Evolutionary conservation across 208 protist species (phyloP).

Genomic region (Crithidia expoeki): DNA sequence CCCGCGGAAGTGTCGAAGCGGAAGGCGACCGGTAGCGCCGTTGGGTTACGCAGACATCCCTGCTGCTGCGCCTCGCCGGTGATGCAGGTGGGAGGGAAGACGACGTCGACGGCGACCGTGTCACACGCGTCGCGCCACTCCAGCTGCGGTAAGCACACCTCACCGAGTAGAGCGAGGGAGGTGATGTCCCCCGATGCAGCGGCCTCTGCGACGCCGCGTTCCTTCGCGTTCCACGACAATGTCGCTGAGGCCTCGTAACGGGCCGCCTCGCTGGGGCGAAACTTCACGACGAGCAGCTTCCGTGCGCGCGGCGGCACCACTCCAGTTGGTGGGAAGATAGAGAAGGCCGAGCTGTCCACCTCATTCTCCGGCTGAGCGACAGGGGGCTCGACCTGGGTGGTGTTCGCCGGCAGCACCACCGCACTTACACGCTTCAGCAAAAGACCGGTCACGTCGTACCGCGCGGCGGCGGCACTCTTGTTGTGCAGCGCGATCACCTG

Average conservation of each 20-base stretch:
- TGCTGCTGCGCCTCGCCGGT: conserved; percentile 54
- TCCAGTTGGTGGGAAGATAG: conserved; percentile 57
- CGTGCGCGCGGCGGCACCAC: conserved; percentile 51
- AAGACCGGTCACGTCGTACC: conserved; percentile 47
- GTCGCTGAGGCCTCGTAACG: conserved; percentile 55
- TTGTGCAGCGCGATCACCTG: conserved; percentile 76
- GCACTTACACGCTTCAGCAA: conserved; percentile 54
- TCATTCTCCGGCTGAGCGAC: conserved; percentile 11
- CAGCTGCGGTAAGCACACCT: conserved; percentile 59
- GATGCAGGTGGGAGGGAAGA: conserved; percentile 80
- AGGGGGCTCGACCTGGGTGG: not conserved
- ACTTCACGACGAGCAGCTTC: conserved; percentile 68
- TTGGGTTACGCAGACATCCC: conserved; percentile 79
- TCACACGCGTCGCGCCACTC: conserved; percentile 29
- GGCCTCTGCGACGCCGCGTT: conserved; percentile 9
- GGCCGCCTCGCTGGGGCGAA: conserved; percentile 44
- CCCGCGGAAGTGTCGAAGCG: conserved; percentile 46
- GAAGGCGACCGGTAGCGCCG: conserved; percentile 72
- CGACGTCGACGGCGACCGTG: conserved; percentile 43
- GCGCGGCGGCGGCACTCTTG: conserved; percentile 44
- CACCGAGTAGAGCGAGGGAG: conserved; percentile 54
- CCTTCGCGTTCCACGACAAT: conserved; percentile 48
- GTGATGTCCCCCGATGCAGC: conserved; percentile 28
- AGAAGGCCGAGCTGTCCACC: conserved; percentile 43
- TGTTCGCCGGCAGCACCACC: conserved; percentile 34